These are phyloP conservation scores for Pichia rugopelliculosa DNA, from an alignment of 805 yeast species.

Conservation along the genomic window DNA sequence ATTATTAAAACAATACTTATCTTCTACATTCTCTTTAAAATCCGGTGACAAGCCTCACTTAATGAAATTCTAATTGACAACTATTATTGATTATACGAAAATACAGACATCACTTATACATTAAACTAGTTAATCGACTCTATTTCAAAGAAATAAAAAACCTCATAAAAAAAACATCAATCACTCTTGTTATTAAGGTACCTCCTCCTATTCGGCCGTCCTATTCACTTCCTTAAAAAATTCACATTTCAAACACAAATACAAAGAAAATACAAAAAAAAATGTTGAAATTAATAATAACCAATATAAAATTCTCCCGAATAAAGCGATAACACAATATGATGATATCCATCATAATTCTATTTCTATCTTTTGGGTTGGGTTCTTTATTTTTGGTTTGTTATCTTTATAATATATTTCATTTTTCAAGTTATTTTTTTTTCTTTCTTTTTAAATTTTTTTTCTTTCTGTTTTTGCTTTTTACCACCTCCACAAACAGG, in stretches of 20 bases:
- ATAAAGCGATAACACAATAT: not conserved
- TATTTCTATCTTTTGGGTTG: no score
- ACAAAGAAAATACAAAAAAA: not conserved
- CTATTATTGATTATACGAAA: not conserved
- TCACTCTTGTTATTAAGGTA: not conserved
- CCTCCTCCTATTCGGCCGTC: not conserved
- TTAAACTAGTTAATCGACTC: not conserved
- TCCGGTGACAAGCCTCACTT: conserved; percentile 98
- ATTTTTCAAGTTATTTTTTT: not conserved
- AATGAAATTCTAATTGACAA: conserved; percentile 75
- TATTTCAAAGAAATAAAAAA: not conserved
- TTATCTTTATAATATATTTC: not conserved
- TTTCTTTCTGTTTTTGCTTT: not conserved
- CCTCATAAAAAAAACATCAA: not conserved
- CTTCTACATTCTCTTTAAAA: conserved; percentile 92
- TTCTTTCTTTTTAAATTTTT: not conserved
- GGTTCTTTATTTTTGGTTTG: not conserved
- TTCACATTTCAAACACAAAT: not conserved
- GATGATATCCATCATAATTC: no score
- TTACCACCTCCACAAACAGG: not conserved
- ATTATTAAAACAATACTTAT: conserved; percentile 92
- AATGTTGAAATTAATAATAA: not conserved
- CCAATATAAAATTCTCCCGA: conserved; percentile 1
- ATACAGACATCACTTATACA: not conserved
- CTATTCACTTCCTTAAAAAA: not conserved